Evolutionary conservation across 2,329 filamentous ascomycete species (phyloP).

Genomic region (Aureobasidium lini): DNA sequence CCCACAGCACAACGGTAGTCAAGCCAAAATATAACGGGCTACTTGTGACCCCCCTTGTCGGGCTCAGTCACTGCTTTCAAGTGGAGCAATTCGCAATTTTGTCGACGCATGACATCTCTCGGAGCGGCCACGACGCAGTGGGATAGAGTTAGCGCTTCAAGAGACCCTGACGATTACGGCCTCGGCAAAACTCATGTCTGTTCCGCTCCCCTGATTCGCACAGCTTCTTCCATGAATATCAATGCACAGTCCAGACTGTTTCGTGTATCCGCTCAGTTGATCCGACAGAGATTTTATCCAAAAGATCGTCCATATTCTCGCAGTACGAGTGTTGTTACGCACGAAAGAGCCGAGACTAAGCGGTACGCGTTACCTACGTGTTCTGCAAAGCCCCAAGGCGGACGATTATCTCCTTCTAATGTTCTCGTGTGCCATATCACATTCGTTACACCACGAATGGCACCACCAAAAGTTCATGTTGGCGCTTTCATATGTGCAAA

Average conservation of each 20-base stretch:
- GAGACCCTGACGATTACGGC: neutral
- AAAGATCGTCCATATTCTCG: neutral
- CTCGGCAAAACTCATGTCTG: constrained; percentile 5
- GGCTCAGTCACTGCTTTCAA: neutral
- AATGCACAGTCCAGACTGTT: constrained; percentile 1
- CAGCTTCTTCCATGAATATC: neutral
- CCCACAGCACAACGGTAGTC: neutral
- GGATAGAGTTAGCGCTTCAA: neutral
- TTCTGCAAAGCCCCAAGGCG: neutral
- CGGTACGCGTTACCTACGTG: neutral
- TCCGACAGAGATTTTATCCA: neutral
- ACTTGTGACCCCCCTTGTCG: constrained; percentile 9
- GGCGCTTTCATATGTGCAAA: neutral
- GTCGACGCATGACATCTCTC: constrained; percentile 3
- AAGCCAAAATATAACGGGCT: neutral
- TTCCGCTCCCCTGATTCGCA: neutral
- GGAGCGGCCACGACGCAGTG: neutral
- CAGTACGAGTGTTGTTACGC: neutral
- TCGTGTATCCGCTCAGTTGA: neutral
- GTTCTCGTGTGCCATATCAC: neutral
- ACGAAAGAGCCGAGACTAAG: neutral
- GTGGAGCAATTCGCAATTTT: constrained; percentile 12
- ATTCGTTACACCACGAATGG: neutral
- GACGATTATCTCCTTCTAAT: neutral
- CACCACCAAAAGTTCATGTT: neutral